phyloP scores from a whole-genome alignment of 805 yeast genomes.

The Candida koratica region DNA sequence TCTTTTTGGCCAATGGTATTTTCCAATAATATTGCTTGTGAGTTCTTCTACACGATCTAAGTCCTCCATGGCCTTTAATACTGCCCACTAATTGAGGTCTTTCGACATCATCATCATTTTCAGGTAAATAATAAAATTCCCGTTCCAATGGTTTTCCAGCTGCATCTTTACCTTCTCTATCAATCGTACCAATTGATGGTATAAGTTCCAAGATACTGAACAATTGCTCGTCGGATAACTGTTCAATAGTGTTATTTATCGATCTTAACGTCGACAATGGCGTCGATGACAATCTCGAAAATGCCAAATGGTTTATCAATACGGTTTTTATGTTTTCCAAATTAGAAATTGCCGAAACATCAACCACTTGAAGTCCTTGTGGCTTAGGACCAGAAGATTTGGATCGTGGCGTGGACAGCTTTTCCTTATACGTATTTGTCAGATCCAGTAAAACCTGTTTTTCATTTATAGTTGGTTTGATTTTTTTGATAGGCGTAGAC shows the following conservation, averaged over 20 bases:
- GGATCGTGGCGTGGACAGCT: conserved; percentile 10
- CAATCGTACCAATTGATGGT: conserved; percentile 77
- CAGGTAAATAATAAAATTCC: conserved; percentile 88
- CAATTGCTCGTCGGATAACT: conserved; percentile 42
- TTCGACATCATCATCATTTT: conserved; percentile 67
- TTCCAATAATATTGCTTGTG: conserved; percentile 88
- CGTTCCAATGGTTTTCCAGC: conserved; percentile 93
- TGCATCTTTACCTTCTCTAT: conserved; percentile 90
- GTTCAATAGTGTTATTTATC: conserved; percentile 54
- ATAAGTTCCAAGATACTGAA: conserved; percentile 43
- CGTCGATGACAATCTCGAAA: conserved; percentile 80
- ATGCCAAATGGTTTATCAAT: conserved; percentile 81
- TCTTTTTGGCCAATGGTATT: conserved; percentile 48
- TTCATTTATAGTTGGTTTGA: conserved; percentile 4
- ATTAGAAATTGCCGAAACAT: conserved; percentile 29
- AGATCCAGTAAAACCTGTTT: conserved; percentile 9
- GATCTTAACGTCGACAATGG: conserved; percentile 70
- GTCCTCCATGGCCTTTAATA: conserved; percentile 72
- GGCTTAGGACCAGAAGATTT: conserved; percentile 24
- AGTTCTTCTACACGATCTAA: conserved; percentile 86
- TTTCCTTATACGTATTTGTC: conserved; percentile 25
- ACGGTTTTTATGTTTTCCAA: conserved; percentile 53
- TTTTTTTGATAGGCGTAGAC: conserved; percentile 17
- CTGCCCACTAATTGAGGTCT: conserved; percentile 70
- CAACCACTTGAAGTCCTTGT: conserved; percentile 12